Evolutionary conservation across 2,329 filamentous ascomycete genomes (phyloP).

Genomic region (Neurospora sp.): DNA sequence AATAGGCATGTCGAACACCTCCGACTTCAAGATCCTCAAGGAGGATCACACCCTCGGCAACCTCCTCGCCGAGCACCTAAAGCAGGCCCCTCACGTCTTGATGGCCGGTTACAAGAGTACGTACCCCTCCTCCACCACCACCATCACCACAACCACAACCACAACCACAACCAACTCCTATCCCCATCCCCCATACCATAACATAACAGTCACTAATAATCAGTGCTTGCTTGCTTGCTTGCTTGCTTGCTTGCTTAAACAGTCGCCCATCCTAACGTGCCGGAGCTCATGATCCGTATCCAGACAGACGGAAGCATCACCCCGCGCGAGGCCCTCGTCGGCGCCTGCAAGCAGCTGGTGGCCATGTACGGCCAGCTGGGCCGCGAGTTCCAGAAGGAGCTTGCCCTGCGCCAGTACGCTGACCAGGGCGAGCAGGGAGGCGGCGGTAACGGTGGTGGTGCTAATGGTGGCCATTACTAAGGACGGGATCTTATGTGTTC

Average conservation of each 20-base stretch:
- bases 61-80: constrained; percentile 74
- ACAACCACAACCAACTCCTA: no score
- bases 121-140: no score
- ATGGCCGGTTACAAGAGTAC: constrained; percentile 93
- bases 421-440: constrained; percentile 47
- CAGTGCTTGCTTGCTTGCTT: no score
- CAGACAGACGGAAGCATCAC: constrained; percentile 85
- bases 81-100: constrained; percentile 72
- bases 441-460: constrained; percentile 39
- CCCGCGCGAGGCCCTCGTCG: constrained; percentile 79
- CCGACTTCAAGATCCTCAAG: constrained; percentile 90
- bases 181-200: no score
- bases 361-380: constrained; percentile 66
- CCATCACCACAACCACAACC: no score
- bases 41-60: constrained; percentile 96
- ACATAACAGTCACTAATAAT: no score
- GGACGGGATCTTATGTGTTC: no score
- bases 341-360: constrained; percentile 74
- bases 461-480: constrained; percentile 21
- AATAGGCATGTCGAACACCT: constrained; percentile 77
- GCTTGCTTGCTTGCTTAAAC: no score
- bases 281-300: constrained; percentile 62
- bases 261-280: constrained; percentile 52
- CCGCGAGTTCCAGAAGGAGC: constrained; percentile 22
- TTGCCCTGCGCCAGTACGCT: constrained; percentile 20